phyloP scores from a whole-genome alignment of 805 yeast genomes.

The Metschnikowia drakensbergensis region DNA sequence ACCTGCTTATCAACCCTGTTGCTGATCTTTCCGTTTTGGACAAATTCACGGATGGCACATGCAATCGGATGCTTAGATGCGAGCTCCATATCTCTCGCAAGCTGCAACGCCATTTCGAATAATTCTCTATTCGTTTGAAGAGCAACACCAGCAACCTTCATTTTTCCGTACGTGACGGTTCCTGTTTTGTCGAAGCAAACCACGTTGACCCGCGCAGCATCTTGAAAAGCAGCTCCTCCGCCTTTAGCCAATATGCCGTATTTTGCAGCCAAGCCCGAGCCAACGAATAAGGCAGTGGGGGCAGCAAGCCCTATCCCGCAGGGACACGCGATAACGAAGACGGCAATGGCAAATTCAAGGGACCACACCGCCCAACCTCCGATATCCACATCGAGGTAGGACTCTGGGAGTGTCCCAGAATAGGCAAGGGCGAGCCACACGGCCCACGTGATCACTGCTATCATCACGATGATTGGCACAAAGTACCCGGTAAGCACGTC shows the following conservation, averaged over 20 bases:
- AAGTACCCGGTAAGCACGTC: constrained; percentile 66
- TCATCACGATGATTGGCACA: constrained; percentile 61
- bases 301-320: constrained; percentile 85
- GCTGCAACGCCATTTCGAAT: constrained; percentile 36
- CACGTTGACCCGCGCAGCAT: constrained; percentile 59
- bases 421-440: constrained; percentile 63
- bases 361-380: constrained; percentile 82
- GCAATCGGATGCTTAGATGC: constrained; percentile 71
- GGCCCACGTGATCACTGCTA: constrained; percentile 64
- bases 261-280: constrained; percentile 75
- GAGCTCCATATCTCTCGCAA: constrained; percentile 55
- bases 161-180: constrained; percentile 66
- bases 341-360: constrained; percentile 70
- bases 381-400: constrained; percentile 57
- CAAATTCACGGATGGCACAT: constrained; percentile 44
- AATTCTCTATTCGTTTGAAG: constrained; percentile 15
- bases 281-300: constrained; percentile 78
- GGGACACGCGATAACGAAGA: constrained; percentile 81
- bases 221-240: constrained; percentile 81
- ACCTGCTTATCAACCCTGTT: background rate
- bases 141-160: constrained; percentile 51
- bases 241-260: constrained; percentile 73
- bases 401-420: constrained; percentile 48
- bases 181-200: constrained; percentile 81
- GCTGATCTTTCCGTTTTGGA: constrained; percentile 10